Percentiles rank a stretch among this genome's conserved stretches.
Evolutionary conservation across 768 basidiomycete species (phyloP).

Genomic region (Naematelia encephala): DNA sequence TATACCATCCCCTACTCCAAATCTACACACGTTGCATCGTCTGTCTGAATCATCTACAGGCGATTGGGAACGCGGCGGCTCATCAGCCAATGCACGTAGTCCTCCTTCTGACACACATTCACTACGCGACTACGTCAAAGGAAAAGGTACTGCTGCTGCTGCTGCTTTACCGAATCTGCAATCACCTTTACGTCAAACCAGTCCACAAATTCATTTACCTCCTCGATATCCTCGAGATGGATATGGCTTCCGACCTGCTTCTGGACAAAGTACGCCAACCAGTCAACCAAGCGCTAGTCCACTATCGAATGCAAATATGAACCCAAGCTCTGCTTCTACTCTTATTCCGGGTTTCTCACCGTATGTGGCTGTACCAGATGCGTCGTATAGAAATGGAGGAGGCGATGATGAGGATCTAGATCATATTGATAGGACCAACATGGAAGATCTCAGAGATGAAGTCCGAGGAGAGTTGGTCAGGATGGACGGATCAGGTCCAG

Average conservation of each 20-base stretch:
- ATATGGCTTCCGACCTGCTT: slow-evolving; percentile 73
- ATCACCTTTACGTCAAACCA: background rate
- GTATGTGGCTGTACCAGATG: slow-evolving; percentile 3
- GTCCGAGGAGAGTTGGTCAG: slow-evolving; percentile 30
- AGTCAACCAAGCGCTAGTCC: background rate
- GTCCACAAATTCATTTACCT: slow-evolving; percentile 5
- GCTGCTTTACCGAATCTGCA: background rate
- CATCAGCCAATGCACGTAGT: slow-evolving; percentile 33
- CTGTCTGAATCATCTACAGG: slow-evolving; percentile 46
- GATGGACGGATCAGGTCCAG: slow-evolving; percentile 27
- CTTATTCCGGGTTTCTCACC: background rate
- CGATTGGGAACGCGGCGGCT: slow-evolving; percentile 46
- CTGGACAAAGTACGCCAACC: slow-evolving; percentile 65
- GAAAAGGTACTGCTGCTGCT: background rate
- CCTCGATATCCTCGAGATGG: slow-evolving; percentile 59
- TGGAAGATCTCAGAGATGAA: slow-evolving; percentile 31
- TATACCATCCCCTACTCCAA: slow-evolving; percentile 11
- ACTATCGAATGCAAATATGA: background rate
- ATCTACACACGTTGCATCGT: slow-evolving; percentile 31
- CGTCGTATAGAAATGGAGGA: slow-evolving; percentile 4
- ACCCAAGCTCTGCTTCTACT: background rate
- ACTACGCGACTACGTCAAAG: background rate
- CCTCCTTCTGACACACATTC: slow-evolving; percentile 22
- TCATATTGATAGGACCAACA: slow-evolving; percentile 32
- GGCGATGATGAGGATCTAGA: slow-evolving; percentile 35